Conservation (phyloP, 2,329 filamentous ascomycete species). For the Xylariales sp. region DNA sequence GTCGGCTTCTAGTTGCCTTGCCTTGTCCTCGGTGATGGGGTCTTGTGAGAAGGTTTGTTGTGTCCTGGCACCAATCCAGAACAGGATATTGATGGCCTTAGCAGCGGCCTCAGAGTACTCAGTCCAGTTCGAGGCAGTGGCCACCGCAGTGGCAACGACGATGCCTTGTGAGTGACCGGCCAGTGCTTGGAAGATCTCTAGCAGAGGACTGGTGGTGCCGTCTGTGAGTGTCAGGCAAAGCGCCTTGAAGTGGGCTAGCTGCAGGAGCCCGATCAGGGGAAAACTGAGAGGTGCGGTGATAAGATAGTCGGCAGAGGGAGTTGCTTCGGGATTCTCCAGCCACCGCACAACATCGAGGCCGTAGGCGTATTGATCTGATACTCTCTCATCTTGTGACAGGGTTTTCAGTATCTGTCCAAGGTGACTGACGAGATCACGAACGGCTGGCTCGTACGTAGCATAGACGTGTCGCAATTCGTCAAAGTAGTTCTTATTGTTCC, state of each 20-base stretch:
- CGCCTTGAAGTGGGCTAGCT: conserved; percentile 14
- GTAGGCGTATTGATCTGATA: conserved; percentile 15
- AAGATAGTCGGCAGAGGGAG: conserved; percentile 25
- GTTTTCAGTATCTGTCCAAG: conserved; percentile 12
- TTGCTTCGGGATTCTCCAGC: conserved; percentile 18
- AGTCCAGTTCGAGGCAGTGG: conserved; percentile 27
- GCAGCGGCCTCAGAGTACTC: conserved; percentile 21
- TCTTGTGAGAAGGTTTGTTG: conserved; percentile 17
- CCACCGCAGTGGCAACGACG: conserved; percentile 27
- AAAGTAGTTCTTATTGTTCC: conserved; percentile 17
- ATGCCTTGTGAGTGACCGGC: conserved; percentile 35
- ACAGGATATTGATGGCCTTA: conserved; percentile 25
- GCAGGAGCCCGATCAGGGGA: conserved; percentile 29
- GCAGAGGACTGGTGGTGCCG: conserved; percentile 10
- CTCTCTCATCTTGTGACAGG: conserved; percentile 13
- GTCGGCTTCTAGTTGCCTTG: conserved; percentile 9
- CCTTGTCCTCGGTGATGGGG: conserved; percentile 8
- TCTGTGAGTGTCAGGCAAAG: conserved; percentile 20
- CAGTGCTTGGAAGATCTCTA: conserved; percentile 9
- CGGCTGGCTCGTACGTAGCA: conserved; percentile 13
- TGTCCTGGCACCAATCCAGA: conserved; percentile 27
- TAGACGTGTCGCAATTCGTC: conserved; percentile 16
- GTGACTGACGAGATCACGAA: conserved; percentile 11
- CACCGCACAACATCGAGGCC: conserved; percentile 24
- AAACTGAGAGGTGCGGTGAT: conserved; percentile 31